Percentiles rank a stretch among this genome's conserved stretches.
phyloP scores from a whole-genome alignment of 495 filamentous ascomycete genomes.

The Penicillium pulvis region DNA sequence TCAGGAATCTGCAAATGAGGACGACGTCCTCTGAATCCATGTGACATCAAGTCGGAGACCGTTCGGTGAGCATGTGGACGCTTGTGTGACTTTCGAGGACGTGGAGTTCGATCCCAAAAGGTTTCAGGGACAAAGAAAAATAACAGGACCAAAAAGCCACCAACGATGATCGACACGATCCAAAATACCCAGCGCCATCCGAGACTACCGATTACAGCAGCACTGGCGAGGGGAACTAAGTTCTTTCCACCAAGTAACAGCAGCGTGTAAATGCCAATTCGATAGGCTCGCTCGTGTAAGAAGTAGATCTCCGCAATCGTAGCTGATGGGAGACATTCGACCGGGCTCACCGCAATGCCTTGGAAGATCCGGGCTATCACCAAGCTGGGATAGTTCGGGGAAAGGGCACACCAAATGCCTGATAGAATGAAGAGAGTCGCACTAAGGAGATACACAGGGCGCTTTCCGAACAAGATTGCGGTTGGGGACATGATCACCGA shows the following conservation, averaged over 20 bases:
- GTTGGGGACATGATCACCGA: constrained; percentile 85
- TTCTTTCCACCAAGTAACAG: constrained; percentile 92
- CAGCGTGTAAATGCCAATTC: constrained; percentile 94
- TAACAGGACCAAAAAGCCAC: constrained; percentile 68
- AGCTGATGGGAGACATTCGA: constrained; percentile 93
- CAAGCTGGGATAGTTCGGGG: constrained; percentile 77
- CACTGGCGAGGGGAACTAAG: constrained; percentile 82
- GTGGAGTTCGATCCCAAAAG: constrained; percentile 89
- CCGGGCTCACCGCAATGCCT: constrained; percentile 83
- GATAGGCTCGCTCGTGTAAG: constrained; percentile 89
- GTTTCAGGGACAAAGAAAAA: constrained; percentile 96
- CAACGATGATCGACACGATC: constrained; percentile 86
- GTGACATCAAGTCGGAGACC: constrained; percentile 44
- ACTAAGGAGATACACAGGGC: constrained; percentile 85
- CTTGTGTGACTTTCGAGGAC: constrained; percentile 52
- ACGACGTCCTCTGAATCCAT: constrained; percentile 40
- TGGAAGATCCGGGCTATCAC: constrained; percentile 83
- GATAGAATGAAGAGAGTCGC: constrained; percentile 74
- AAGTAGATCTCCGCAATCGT: constrained; percentile 98
- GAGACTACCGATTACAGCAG: constrained; percentile 74
- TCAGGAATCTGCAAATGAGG: constrained; percentile 25
- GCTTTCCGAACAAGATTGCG: constrained; percentile 87
- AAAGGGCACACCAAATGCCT: constrained; percentile 83
- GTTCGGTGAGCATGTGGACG: constrained; percentile 37
- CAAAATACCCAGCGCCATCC: constrained; percentile 87